Base-by-base conservation (phyloP, 495 filamentous ascomycete genomes). In the Rhizodiscina lignyota region DNA sequence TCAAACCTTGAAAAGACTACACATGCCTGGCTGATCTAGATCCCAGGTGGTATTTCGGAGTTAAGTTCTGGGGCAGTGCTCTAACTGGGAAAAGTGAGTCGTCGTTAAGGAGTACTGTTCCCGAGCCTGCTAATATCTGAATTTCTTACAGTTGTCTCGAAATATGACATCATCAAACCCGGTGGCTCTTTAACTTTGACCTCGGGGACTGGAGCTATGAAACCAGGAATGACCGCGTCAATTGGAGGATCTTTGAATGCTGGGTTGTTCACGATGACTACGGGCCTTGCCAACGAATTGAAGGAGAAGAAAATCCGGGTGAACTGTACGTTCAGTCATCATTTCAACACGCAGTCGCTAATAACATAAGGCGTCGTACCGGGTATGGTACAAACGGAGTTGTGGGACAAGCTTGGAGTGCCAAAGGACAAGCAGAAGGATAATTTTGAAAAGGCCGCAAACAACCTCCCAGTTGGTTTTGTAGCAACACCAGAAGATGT, bases 61-160 rank as follows among this genome's bases (percentile, higher is more conserved):
- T 63, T 24, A 63, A 63, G 43, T 61, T 63, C 30, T 63, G 60
- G 60, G 60, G 58, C 4, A 48, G 51, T 18, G 43, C 60, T 10
- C 35, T 56, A 4, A 48, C 50, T 2, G 54, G 51, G 2, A 63
- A 63, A 40, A 52, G 56, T 56, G 22, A 4, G 48, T 31, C 4
- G 31, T 38, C 3, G 4, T 1, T 23, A 27, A 2, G n/a, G n/a
- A n/a, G n/a, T n/a, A n/a, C n/a, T n/a, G n/a, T n/a, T n/a, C n/a
- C n/a, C n/a, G n/a, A 16, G 13, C 24, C 17, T 35, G 12, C 10
- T 35, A 35, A 4, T n/a, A 21, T 13, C 19, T n/a, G 5, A 8
- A 19, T n/a, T n/a, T n/a, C n/a, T n/a, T n/a, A 5, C 22, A 58
- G 57, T 53, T 0, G 43, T 58, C 8, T 43, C 48, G 10, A 61